Evolutionary conservation across 129 eudicot genomes (phyloP).

Genomic region (Rutidosis leptorrhynchoides): DNA sequence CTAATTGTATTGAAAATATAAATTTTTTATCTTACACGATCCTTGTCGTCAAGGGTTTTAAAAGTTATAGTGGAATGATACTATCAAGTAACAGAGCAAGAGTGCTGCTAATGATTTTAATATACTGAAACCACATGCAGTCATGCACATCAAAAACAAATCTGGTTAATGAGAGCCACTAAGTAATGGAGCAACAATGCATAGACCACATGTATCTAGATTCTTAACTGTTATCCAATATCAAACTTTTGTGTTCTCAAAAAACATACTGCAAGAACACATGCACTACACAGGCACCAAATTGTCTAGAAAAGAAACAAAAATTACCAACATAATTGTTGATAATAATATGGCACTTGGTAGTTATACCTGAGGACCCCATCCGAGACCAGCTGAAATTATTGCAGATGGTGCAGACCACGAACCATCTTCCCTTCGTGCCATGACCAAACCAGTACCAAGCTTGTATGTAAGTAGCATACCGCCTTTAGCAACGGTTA

Average conservation of each 20-base stretch:
- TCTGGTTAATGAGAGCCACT: not conserved
- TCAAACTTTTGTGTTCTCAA: not conserved
- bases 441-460: constrained; percentile 93
- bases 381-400: constrained; percentile 82
- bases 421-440: constrained; percentile 84
- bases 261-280: not conserved
- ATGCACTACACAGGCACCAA: not conserved
- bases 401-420: constrained; percentile 99
- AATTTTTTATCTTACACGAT: no score
- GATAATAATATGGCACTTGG: not conserved
- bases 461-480: constrained; percentile 72
- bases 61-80: no score
- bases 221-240: not conserved
- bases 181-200: not conserved
- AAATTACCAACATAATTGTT: not conserved
- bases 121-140: no score
- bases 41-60: no score
- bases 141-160: no score
- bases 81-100: no score
- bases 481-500: constrained; percentile 91
- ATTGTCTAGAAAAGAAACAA: not conserved
- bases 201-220: not conserved
- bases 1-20: no score
- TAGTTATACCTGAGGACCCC: constrained; percentile 94
- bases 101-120: no score